Evolutionary conservation across 2,329 filamentous ascomycete genomes (phyloP).

Genomic region (Fusarium decemcellulare): DNA sequence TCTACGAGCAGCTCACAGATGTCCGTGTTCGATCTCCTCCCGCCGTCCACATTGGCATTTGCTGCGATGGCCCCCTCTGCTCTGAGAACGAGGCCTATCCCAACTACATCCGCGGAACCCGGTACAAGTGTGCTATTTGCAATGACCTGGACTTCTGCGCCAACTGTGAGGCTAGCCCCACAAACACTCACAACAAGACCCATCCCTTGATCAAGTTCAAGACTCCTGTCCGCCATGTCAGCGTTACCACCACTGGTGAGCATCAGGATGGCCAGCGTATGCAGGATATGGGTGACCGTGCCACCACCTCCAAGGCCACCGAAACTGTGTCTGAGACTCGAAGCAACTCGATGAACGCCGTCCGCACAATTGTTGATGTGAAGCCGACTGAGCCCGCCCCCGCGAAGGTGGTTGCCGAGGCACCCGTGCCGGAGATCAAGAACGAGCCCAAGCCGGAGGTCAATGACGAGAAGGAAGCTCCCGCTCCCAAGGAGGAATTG

Average conservation of each 20-base stretch:
- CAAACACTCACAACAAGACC: constrained; percentile 91
- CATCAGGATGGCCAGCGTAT: constrained; percentile 76
- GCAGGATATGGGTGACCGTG: constrained; percentile 79
- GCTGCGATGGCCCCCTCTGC: constrained; percentile 95
- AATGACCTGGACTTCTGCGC: constrained; percentile 96
- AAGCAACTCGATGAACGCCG: constrained; percentile 63
- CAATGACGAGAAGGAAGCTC: constrained; percentile 33
- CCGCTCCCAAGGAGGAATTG: constrained; percentile 52
- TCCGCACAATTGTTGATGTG: constrained; percentile 82
- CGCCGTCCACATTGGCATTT: constrained; percentile 84
- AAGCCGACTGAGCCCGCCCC: constrained; percentile 69
- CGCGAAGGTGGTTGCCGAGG: constrained; percentile 17
- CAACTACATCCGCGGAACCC: constrained; percentile 86
- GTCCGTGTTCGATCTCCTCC: constrained; percentile 39
- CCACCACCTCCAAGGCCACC: constrained; percentile 62
- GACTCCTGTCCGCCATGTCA: constrained; percentile 90
- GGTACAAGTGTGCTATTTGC: constrained; percentile 98
- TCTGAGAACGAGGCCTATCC: constrained; percentile 64
- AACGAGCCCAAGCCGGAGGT: constrained; percentile 42
- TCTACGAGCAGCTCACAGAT: constrained; percentile 78
- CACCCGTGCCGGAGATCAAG: constrained; percentile 26
- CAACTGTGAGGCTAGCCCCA: constrained; percentile 90
- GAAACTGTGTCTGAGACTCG: constrained; percentile 60
- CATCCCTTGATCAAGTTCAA: constrained; percentile 98
- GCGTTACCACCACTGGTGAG: constrained; percentile 87